Conservation (phyloP, 257 asterid species). For the Ocimum tenuiflorum region DNA sequence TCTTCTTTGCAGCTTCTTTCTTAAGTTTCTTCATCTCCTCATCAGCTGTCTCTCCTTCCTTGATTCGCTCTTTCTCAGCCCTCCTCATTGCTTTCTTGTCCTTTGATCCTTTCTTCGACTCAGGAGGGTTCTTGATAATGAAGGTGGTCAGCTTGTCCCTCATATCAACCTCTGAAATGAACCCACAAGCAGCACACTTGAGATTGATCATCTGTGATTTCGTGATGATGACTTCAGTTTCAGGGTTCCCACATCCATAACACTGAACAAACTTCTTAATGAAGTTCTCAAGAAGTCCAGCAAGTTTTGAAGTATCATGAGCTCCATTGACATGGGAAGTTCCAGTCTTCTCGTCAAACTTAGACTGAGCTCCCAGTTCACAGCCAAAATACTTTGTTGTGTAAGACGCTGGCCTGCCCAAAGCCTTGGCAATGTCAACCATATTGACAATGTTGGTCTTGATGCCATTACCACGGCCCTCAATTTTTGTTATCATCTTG, state of each 20-base stretch:
- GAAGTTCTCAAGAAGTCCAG: slow-evolving; percentile 72
- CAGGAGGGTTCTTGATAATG: slow-evolving; percentile 73
- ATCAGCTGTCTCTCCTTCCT: slow-evolving; percentile 77
- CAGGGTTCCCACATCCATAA: slow-evolving; percentile 76
- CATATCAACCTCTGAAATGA: slow-evolving; percentile 73
- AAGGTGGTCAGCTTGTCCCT: slow-evolving; percentile 82
- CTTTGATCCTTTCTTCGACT: slow-evolving; percentile 56
- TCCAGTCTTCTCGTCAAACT: slow-evolving; percentile 77
- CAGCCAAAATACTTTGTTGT: slow-evolving; percentile 77
- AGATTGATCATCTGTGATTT: slow-evolving; percentile 65
- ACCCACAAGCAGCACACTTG: slow-evolving; percentile 78
- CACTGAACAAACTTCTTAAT: slow-evolving; percentile 79
- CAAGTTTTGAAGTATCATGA: slow-evolving; percentile 68
- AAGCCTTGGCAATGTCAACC: slow-evolving; percentile 86
- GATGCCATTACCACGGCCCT: slow-evolving; percentile 90
- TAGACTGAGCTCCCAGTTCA: slow-evolving; percentile 81
- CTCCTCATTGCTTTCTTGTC: slow-evolving; percentile 79
- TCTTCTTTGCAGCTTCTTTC: slow-evolving; percentile 56
- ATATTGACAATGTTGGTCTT: slow-evolving; percentile 75
- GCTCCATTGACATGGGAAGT: slow-evolving; percentile 76
- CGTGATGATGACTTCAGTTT: slow-evolving; percentile 60
- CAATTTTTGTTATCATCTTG: slow-evolving; percentile 65
- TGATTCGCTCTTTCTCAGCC: slow-evolving; percentile 75
- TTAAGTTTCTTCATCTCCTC: slow-evolving; percentile 62
- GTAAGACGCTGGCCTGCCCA: slow-evolving; percentile 71